Evolutionary conservation across 2,329 filamentous ascomycete species (phyloP).

Genomic region (Verticillium nubilum): DNA sequence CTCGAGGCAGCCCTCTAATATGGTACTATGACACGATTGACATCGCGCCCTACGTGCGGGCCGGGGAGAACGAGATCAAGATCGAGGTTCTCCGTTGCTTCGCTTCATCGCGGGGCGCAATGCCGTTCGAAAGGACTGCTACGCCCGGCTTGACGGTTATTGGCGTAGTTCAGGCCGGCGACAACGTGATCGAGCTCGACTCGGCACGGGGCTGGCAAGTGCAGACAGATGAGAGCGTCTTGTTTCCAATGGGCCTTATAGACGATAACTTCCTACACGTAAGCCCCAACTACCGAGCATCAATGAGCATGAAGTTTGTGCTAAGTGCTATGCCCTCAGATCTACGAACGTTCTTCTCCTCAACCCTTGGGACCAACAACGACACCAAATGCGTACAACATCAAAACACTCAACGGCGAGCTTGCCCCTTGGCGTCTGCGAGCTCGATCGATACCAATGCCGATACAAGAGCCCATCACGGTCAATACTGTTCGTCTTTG

Average conservation of each 20-base stretch:
- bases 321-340: conserved; percentile 7
- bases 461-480: conserved; percentile 16
- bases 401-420: conserved; percentile 30
- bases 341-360: conserved; percentile 15
- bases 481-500: conserved; percentile 18
- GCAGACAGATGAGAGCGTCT: conserved; percentile 16
- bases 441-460: conserved; percentile 29
- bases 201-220: conserved; percentile 16
- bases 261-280: conserved; percentile 37
- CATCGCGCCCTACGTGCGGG: conserved; percentile 16
- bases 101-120: conserved; percentile 16
- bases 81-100: conserved; percentile 23
- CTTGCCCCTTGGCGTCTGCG: conserved; percentile 30
- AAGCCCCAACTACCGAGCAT: conserved; percentile 2
- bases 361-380: not conserved
- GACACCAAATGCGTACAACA: conserved; percentile 18
- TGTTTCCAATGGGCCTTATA: conserved; percentile 19
- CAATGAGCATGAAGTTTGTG: not conserved
- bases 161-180: conserved; percentile 10
- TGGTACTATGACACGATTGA: conserved; percentile 28
- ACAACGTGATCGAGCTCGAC: conserved; percentile 2
- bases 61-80: conserved; percentile 19
- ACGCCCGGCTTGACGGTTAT: conserved; percentile 21
- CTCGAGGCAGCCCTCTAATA: conserved; percentile 24
- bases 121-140: conserved; percentile 22